A percentile compares a stretch with the other conserved stretches of the same genome.
Conservation (phyloP, 768 basidiomycete species). For the Rhizopogon vesiculosus region DNA sequence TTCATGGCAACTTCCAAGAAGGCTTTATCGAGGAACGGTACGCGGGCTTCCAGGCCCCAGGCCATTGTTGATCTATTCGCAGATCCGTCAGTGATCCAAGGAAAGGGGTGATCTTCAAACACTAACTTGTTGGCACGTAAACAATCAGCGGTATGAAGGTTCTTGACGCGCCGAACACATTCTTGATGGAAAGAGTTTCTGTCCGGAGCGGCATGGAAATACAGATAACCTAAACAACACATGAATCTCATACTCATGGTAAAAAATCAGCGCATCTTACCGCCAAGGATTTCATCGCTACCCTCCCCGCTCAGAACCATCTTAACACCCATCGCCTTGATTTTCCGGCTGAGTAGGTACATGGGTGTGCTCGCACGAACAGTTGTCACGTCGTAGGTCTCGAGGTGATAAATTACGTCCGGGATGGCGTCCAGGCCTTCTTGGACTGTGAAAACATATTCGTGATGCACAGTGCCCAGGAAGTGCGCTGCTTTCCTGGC, state of each 20-base stretch:
- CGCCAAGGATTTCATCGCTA: constrained; percentile 96
- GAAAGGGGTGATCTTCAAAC: not conserved
- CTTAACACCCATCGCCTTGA: constrained; percentile 99
- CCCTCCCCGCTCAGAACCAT: constrained; percentile 99
- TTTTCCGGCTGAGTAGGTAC: constrained; percentile 97
- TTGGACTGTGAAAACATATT: constrained; percentile 97
- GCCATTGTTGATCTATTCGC: constrained; percentile 89
- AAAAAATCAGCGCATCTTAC: constrained; percentile 33
- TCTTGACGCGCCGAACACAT: constrained; percentile 91
- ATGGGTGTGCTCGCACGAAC: constrained; percentile 97
- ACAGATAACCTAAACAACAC: constrained; percentile 74
- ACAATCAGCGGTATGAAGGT: constrained; percentile 96
- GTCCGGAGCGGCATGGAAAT: constrained; percentile 98
- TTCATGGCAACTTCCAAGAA: constrained; percentile 96
- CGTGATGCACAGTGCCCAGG: constrained; percentile 94
- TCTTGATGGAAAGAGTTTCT: constrained; percentile 90
- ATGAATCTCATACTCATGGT: constrained; percentile 5
- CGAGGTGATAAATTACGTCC: constrained; percentile 96
- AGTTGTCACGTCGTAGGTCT: constrained; percentile 99
- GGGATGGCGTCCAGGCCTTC: constrained; percentile 96
- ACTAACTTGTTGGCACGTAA: constrained; percentile 94
- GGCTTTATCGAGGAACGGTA: constrained; percentile 96
- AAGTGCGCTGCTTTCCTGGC: constrained; percentile 91
- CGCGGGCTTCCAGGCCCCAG: constrained; percentile 97
- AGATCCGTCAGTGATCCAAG: constrained; percentile 1